Evolutionary conservation across 2,329 filamentous ascomycete species (phyloP), one percentile per base, ranked within the genome.

Genomic region (Neonectria coccinea): DNA sequence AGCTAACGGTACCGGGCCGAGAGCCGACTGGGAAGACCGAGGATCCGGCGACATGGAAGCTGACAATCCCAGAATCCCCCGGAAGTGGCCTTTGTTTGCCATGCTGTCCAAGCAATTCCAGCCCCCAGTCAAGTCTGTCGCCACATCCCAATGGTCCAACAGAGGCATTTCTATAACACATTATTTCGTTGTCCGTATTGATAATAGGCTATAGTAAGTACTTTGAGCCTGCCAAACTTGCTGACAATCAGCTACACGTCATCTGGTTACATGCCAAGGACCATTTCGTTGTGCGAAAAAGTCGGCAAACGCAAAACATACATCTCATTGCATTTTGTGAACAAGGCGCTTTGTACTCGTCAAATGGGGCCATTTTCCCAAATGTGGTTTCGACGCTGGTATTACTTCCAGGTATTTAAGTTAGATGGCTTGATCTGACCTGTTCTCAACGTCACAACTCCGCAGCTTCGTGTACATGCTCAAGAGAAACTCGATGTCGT

Each of bases 1-100:
- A 27, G 22, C 29, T 31, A 41, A 33, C 31, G 29, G 2, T 41
- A 27, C 31, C 44, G 39, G 22, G 47, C 62, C 62, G 62, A 65
- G 57, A 54, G 57, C 62, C 62, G 62, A 56, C n/a, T 47, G 25
- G 29, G 29, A 53, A 5, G 29, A 12, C 62, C 62, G 62, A 65
- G 53, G 58, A 48, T 57, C 62, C 62, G 57, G 39, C 45, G 18
- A 33, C 41, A 25, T 31, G 39, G 57, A 29, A 36, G 18, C 36
- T 39, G 14, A 39, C 14, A 11, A 3, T 20, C n/a, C 8, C 14
- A 39, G 36, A 39, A 16, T 39, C 6, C 36, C 11, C 8, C 53
- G 12, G 41, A 22, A 20, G 54, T 20, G 36, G 14, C 14, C 36
- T n/a, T 39, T 39, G 6, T 16, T 39, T 16, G 36, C 14, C 36